Conservation (phyloP, 192 early-diverging fungal genomes). For the Paraglomus brasilianum region DNA sequence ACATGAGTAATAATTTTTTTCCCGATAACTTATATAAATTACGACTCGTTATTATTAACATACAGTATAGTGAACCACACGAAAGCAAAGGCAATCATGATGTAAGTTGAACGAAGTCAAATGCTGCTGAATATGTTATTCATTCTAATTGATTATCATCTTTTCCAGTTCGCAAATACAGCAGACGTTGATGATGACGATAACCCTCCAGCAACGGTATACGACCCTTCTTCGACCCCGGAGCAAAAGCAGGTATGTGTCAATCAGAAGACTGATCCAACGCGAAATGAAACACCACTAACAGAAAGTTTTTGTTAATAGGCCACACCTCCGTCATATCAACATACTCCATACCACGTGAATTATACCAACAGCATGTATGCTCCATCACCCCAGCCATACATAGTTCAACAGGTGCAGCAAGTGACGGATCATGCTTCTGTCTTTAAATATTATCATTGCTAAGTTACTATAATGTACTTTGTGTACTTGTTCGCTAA, state of each 20-base stretch:
- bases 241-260: too few relatives aligned
- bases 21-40: conserved; percentile 33
- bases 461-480: background rate
- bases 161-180: conserved; percentile 27
- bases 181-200: conserved; percentile 28
- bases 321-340: background rate
- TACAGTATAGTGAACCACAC: conserved; percentile 36
- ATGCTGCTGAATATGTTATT: background rate
- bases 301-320: background rate
- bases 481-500: too few relatives aligned
- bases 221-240: too few relatives aligned
- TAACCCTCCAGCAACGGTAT: conserved; percentile 12
- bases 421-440: background rate
- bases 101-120: conserved; percentile 22
- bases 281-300: too few relatives aligned
- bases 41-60: background rate
- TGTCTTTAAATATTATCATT: background rate
- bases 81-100: conserved; percentile 43
- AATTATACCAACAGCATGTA: background rate
- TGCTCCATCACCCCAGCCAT: conserved; percentile 5
- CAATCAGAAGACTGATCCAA: too few relatives aligned
- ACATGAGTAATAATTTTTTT: conserved; percentile 37
- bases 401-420: conserved; percentile 16
- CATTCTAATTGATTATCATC: background rate
- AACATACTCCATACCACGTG: background rate